Percentiles rank a stretch among this genome's conserved stretches.
phyloP scores from a whole-genome alignment of 2,329 filamentous ascomycete species.

The Lecanicillium sp. region DNA sequence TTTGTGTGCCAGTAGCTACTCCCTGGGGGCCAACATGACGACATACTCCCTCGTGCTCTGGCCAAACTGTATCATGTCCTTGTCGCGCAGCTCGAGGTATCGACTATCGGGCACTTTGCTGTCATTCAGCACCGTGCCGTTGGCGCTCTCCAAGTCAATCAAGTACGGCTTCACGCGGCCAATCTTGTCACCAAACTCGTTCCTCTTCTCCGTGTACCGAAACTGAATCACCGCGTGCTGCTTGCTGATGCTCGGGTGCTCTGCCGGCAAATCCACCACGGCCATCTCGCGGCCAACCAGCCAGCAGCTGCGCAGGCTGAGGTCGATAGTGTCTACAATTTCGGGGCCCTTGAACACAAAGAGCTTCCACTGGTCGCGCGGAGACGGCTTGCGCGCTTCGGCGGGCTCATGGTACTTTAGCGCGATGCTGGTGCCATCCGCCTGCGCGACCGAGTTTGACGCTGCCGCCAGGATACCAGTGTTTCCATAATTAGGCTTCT shows the following conservation, averaged over 20 bases:
- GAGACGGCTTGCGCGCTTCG: constrained; percentile 80
- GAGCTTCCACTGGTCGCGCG: constrained; percentile 74
- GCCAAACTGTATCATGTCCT: constrained; percentile 84
- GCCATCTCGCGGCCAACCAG: constrained; percentile 72
- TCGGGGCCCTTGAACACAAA: constrained; percentile 86
- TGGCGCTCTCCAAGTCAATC: constrained; percentile 88
- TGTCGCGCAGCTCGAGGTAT: constrained; percentile 79
- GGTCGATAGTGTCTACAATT: constrained; percentile 71
- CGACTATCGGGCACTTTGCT: constrained; percentile 64
- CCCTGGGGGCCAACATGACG: constrained; percentile 64
- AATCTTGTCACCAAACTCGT: constrained; percentile 78
- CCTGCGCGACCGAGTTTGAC: constrained; percentile 68
- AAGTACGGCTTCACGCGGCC: constrained; percentile 79
- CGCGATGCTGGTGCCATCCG: constrained; percentile 64
- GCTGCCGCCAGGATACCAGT: constrained; percentile 81
- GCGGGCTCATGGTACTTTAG: constrained; percentile 95
- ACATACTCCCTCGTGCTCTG: constrained; percentile 89
- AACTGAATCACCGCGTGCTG: constrained; percentile 97
- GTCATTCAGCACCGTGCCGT: constrained; percentile 78
- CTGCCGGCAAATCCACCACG: constrained; percentile 75
- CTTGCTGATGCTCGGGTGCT: constrained; percentile 89
- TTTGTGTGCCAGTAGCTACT: constrained; percentile 16
- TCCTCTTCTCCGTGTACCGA: constrained; percentile 70
- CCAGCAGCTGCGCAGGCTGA: constrained; percentile 78
- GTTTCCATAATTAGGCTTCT: constrained; percentile 78